phyloP scores from a whole-genome alignment of 768 basidiomycete species.

The Pisolithus albus region DNA sequence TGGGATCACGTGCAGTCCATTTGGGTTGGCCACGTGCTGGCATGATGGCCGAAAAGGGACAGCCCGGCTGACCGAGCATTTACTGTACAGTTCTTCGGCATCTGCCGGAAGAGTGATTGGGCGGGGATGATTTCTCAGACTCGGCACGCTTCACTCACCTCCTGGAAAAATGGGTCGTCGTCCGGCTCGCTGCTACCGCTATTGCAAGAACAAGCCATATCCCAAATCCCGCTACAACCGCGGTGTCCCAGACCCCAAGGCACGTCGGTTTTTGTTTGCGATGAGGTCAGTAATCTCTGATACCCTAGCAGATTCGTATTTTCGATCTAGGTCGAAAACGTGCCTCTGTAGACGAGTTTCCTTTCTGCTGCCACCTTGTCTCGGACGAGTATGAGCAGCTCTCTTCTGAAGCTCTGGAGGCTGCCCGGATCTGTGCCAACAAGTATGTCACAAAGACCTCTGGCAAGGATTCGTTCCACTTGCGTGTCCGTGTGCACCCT shows the following conservation, averaged over 20 bases:
- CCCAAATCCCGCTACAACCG: constrained; percentile 95
- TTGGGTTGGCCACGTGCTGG: not conserved
- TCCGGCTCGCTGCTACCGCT: constrained; percentile 96
- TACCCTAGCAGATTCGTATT: constrained; percentile 73
- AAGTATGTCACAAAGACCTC: constrained; percentile 98
- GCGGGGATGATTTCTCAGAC: not conserved
- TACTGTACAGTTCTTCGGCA: not conserved
- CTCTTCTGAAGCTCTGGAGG: constrained; percentile 92
- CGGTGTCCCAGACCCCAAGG: constrained; percentile 97
- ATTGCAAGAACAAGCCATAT: constrained; percentile 99
- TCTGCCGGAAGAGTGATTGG: not conserved
- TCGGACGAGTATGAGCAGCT: constrained; percentile 98
- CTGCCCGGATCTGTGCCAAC: constrained; percentile 98
- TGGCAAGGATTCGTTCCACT: constrained; percentile 98
- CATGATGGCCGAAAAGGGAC: too few species aligned
- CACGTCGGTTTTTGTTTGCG: constrained; percentile 18
- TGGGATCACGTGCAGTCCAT: not conserved
- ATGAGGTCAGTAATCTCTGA: not conserved
- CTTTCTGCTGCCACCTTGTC: constrained; percentile 93
- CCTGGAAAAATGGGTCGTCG: constrained; percentile 82
- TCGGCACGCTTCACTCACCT: not conserved
- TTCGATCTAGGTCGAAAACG: constrained; percentile 95
- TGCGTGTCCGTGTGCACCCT: constrained; percentile 94
- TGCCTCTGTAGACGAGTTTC: constrained; percentile 96
- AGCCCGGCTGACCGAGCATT: not conserved